Percentiles rank a stretch among this genome's conserved stretches.
phyloP scores from a whole-genome alignment of 139 green algal species.

The Chloropicon primus region DNA sequence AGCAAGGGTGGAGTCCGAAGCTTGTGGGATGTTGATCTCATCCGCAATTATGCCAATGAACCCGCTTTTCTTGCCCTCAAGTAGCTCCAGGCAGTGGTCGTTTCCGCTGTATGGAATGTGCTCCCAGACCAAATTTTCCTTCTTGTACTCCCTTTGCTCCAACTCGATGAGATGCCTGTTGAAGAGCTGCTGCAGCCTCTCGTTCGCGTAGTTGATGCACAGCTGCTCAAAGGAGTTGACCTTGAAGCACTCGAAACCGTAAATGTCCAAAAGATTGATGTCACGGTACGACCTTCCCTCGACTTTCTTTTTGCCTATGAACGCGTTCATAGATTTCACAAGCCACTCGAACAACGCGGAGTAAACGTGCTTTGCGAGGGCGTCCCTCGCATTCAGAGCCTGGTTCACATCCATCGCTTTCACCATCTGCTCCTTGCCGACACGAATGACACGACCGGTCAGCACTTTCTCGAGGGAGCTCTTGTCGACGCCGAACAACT shows the following conservation, averaged over 20 bases:
- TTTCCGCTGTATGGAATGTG: background rate
- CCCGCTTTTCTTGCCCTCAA: background rate
- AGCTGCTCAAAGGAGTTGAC: background rate
- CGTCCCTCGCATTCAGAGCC: conserved; percentile 40
- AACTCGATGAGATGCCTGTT: conserved; percentile 24
- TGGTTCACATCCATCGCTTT: conserved; percentile 46
- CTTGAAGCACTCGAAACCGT: background rate
- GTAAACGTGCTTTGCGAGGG: conserved; percentile 41
- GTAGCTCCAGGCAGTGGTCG: background rate
- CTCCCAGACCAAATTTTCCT: background rate
- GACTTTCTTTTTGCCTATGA: conserved; percentile 2
- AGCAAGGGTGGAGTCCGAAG: background rate
- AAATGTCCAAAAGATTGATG: background rate
- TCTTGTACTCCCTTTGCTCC: background rate
- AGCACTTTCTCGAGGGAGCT: conserved; percentile 7
- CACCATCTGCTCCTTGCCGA: conserved; percentile 48
- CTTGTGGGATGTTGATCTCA: background rate
- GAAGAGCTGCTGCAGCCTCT: conserved; percentile 2
- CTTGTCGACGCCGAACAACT: conserved; percentile 12
- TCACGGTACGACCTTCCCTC: background rate
- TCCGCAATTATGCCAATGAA: background rate
- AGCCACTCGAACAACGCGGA: conserved; percentile 49
- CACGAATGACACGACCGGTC: conserved; percentile 34
- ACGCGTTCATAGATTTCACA: conserved; percentile 10
- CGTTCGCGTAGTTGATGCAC: background rate